Percentiles rank a stretch among this genome's conserved stretches.
Conservation (phyloP, 495 filamentous ascomycete genomes). For the Penicillium ucsense region DNA sequence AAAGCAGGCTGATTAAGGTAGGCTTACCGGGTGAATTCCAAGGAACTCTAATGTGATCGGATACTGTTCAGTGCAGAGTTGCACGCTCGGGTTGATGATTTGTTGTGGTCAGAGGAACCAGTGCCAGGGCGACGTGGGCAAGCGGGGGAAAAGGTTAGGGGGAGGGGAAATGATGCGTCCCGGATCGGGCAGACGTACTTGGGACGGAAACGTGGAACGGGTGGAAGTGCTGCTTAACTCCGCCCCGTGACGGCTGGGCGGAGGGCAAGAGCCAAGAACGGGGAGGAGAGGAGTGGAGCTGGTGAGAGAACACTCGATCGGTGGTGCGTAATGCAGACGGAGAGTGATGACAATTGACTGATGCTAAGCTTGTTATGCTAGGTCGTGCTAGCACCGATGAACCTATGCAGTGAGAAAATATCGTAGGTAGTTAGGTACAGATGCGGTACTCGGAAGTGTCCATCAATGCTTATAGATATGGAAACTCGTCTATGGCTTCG, state of each 20-base stretch:
- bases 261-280: constrained; percentile 18
- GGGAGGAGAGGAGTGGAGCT: constrained; percentile 13
- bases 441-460: too few relatives aligned
- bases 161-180: constrained; percentile 10
- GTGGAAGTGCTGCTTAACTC: constrained; percentile 11
- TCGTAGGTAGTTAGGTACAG: too few relatives aligned
- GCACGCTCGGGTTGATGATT: too few relatives aligned
- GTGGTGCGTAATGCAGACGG: not conserved
- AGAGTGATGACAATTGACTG: not conserved
- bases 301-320: not conserved
- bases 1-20: not conserved
- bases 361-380: too few relatives aligned
- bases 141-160: not conserved
- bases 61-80: too few relatives aligned
- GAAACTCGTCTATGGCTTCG: too few relatives aligned
- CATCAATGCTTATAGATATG: too few relatives aligned
- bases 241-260: constrained; percentile 10
- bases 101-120: not conserved
- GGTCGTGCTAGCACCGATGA: too few relatives aligned
- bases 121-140: not conserved
- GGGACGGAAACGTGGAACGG: not conserved
- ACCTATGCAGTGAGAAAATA: too few relatives aligned
- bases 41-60: not conserved
- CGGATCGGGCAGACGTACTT: constrained; percentile 6
- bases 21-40: not conserved